Evolutionary conservation across 768 basidiomycete species (phyloP).

Genomic region (Russula lepida): DNA sequence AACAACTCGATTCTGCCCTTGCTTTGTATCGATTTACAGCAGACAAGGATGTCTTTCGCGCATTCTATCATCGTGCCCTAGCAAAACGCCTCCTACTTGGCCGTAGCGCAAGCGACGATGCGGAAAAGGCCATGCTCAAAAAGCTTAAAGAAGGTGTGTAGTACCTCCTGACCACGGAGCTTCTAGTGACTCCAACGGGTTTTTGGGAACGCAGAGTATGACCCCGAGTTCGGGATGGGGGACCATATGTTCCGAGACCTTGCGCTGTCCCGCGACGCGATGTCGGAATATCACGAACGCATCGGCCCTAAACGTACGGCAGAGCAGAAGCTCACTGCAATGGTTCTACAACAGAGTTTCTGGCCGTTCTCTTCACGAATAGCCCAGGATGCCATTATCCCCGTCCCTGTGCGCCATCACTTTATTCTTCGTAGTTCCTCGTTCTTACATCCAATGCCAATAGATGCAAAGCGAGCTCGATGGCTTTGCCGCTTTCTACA

Average conservation of each 20-base stretch:
- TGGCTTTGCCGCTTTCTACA: slow-evolving; percentile 64
- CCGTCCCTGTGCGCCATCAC: slow-evolving; percentile 31
- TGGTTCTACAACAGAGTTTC: slow-evolving; percentile 80
- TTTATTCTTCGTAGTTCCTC: neutral
- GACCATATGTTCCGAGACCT: slow-evolving; percentile 95
- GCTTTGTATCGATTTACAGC: slow-evolving; percentile 79
- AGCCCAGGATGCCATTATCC: slow-evolving; percentile 46
- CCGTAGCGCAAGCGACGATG: slow-evolving; percentile 78
- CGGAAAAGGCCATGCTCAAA: slow-evolving; percentile 76
- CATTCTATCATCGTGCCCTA: slow-evolving; percentile 81
- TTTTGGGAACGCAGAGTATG: slow-evolving; percentile 54
- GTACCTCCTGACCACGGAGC: neutral
- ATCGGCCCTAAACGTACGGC: slow-evolving; percentile 24
- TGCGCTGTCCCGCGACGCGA: slow-evolving; percentile 62
- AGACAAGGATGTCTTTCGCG: slow-evolving; percentile 90
- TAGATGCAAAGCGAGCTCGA: slow-evolving; percentile 71
- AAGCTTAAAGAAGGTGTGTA: slow-evolving; percentile 66
- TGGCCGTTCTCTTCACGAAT: slow-evolving; percentile 72
- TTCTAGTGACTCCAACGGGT: neutral
- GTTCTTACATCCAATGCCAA: slow-evolving; percentile 8
- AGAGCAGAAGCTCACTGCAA: slow-evolving; percentile 52
- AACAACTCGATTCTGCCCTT: slow-evolving; percentile 55
- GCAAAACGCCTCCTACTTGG: slow-evolving; percentile 84
- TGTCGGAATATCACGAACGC: slow-evolving; percentile 53
- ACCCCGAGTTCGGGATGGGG: slow-evolving; percentile 90